phyloP scores from a whole-genome alignment of 129 eudicot species.

The Chrysanthemum seticuspe region DNA sequence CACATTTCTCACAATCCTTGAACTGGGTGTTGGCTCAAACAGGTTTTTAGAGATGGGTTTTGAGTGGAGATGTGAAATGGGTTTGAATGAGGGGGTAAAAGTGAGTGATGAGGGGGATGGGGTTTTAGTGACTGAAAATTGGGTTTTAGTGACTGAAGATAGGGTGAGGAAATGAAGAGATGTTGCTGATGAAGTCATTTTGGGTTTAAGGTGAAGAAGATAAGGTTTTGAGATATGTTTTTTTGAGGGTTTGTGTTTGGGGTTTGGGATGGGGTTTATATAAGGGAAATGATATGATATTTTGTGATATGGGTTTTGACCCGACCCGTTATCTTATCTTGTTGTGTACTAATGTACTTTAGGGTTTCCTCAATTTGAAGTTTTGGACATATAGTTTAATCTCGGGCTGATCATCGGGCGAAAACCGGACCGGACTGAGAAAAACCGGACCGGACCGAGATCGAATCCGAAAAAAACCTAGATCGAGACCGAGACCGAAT shows the following conservation, averaged over 20 bases:
- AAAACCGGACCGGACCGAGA: no score
- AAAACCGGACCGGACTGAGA: no score
- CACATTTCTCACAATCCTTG: slow-evolving; percentile 39
- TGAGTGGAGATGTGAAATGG: slow-evolving; percentile 37
- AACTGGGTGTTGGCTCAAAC: slow-evolving; percentile 23
- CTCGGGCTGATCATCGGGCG: no score
- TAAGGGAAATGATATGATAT: slow-evolving; percentile 12
- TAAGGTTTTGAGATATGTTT: slow-evolving; percentile 30
- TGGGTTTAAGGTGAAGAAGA: slow-evolving; percentile 22
- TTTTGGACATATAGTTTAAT: neutral
- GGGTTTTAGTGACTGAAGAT: slow-evolving; percentile 41
- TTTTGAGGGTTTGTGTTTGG: slow-evolving; percentile 18
- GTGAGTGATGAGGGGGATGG: slow-evolving; percentile 27
- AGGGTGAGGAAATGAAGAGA: slow-evolving; percentile 58
- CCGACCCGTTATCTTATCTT: slow-evolving; percentile 40
- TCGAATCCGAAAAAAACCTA: no score
- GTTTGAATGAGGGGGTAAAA: slow-evolving; percentile 43
- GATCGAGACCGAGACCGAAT: no score
- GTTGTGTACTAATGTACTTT: neutral
- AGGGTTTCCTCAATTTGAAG: slow-evolving; percentile 17
- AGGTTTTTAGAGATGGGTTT: slow-evolving; percentile 24
- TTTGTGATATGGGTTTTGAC: slow-evolving; percentile 13
- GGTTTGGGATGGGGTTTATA: slow-evolving; percentile 5
- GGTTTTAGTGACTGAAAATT: slow-evolving; percentile 42
- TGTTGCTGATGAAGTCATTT: slow-evolving; percentile 52